Evolutionary conservation across 2,329 filamentous ascomycete genomes (phyloP), one percentile per base, ranked within the genome.

Genomic region (Colletotrichum eremochloae): DNA sequence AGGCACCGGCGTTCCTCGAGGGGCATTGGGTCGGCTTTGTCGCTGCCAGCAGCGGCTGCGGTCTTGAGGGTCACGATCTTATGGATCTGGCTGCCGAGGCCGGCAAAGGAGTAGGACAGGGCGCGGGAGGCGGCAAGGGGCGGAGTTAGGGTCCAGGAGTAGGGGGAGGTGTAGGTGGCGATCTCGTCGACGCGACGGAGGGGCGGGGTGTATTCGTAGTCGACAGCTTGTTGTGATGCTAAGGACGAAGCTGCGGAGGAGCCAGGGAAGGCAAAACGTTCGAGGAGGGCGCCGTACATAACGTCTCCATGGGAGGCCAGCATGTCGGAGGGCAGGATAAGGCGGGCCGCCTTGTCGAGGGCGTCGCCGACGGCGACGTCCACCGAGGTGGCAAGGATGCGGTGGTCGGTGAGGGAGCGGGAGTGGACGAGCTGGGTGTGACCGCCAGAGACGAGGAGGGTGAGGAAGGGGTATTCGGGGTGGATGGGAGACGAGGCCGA

Each of bases 331-430:
- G 95, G 96, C 0, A 98, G 82, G 69, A 98, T 90, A 20, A 87
- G 85, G 58, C 96, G 90, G 9, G 94, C 95, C 69, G 91, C 88
- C 82, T 98, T 97, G 84, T 99, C 96, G 44, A 99, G 85, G 77
- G 93, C 90, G 81, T 97, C 94, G 61, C 96, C 96, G 71, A 98
- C 85, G n/a, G 96, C 95, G 74, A 95, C 91, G 81, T 97, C 94
- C n/a, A 82, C 83, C 0, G 93, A 93, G 20, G 88, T 86, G 24
- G 92, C 94, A 36, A 98, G 83, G 71, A 97, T 89, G 58, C 85
- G 83, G 81, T 98, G 96, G 36, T 91, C 84, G 36, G 87, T 90
- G 2, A 96, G 84, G 3, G 87, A 86, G 50, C 84, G 84, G 9
- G 95, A 97, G 77, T 92, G 89, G 52, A 98, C 89, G 29, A 99